These are phyloP conservation scores for Fraxinus greggii DNA, from an alignment of 305 asterid species.

Conservation along the genomic window DNA sequence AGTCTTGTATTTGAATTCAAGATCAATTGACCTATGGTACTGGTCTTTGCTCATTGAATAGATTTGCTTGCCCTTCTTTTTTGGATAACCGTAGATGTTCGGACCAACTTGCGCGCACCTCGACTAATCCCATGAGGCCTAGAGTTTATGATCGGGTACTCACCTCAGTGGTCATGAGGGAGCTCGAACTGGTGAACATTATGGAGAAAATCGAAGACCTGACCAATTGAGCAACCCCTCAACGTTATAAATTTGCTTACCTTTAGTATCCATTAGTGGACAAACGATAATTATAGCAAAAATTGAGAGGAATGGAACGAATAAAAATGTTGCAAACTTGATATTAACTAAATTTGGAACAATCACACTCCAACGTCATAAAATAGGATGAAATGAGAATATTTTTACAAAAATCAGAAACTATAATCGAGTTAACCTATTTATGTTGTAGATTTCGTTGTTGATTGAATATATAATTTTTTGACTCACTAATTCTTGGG, in stretches of 20 bases:
- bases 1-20: slow-evolving; percentile 12
- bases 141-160: no score
- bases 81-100: no score
- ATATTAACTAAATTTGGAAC: not conserved
- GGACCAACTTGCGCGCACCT: no score
- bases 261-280: not conserved
- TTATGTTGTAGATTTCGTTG: not conserved
- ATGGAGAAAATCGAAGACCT: no score
- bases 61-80: not conserved
- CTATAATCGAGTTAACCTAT: not conserved
- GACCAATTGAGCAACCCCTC: no score
- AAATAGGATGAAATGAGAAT: not conserved
- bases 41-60: not conserved
- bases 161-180: no score
- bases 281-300: not conserved
- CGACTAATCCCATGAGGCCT: no score
- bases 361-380: not conserved
- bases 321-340: not conserved
- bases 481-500: not conserved
- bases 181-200: no score
- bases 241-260: not conserved
- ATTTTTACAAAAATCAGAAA: not conserved
- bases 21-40: not conserved
- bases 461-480: not conserved
- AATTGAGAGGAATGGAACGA: not conserved